phyloP scores from a whole-genome alignment of 2,329 filamentous ascomycete species.

The Diaporthe longicolla region DNA sequence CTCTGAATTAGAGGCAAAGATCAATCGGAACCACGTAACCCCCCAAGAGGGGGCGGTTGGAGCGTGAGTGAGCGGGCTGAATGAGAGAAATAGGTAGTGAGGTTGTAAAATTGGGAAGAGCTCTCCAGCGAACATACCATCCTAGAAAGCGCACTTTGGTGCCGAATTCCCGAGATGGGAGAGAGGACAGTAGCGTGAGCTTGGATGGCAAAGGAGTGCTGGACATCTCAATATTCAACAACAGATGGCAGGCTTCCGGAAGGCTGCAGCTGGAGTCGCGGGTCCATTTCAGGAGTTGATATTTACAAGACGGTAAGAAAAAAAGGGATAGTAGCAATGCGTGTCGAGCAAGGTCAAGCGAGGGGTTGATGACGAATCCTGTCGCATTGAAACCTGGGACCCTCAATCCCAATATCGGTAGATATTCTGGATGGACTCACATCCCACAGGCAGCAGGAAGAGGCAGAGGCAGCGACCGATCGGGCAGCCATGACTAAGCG shows the following conservation, averaged over 20 bases:
- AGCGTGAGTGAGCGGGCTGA: neutral
- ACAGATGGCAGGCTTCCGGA: conserved; percentile 4
- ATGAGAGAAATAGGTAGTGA: neutral
- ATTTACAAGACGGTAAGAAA: neutral
- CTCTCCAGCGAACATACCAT: conserved; percentile 75
- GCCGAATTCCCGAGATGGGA: conserved; percentile 65
- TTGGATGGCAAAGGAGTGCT: conserved; percentile 74
- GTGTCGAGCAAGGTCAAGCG: neutral
- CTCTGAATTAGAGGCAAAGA: neutral
- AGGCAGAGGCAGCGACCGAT: conserved; percentile 12
- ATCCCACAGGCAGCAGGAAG: conserved; percentile 10
- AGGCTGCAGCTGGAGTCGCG: neutral
- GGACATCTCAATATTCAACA: conserved; percentile 58
- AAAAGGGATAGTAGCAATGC: too few relatives aligned
- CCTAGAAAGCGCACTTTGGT: conserved; percentile 94
- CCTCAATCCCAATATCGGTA: neutral
- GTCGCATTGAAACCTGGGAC: neutral
- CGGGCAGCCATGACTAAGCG: conserved; percentile 27
- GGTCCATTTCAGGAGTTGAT: conserved; percentile 34
- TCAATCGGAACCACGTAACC: neutral
- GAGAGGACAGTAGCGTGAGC: conserved; percentile 74
- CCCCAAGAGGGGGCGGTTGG: neutral
- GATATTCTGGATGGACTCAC: conserved; percentile 6
- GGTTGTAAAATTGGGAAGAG: neutral
- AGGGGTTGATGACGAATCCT: neutral